A percentile compares a stretch with the other conserved stretches of the same genome.
Conservation (phyloP, 352 stramenopile genomes). For the Elongisporangium undulatum region DNA sequence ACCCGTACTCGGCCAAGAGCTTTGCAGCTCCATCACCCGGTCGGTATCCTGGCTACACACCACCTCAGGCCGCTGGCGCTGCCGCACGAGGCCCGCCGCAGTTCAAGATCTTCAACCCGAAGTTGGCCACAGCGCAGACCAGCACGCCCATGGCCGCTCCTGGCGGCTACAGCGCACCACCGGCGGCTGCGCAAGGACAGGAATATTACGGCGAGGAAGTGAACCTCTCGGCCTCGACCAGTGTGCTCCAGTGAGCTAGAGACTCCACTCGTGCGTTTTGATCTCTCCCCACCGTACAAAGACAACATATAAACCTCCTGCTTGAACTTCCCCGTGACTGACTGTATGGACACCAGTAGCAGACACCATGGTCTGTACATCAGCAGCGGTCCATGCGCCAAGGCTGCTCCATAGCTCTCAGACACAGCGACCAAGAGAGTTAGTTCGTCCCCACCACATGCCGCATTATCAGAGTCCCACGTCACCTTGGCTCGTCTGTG, state of each 20-base stretch:
- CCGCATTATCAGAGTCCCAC: background rate
- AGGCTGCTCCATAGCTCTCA: background rate
- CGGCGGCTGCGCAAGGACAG: conserved; percentile 13
- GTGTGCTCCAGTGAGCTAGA: conserved; percentile 58
- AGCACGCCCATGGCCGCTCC: conserved; percentile 6
- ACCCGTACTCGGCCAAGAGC: conserved; percentile 53
- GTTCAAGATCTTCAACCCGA: conserved; percentile 89
- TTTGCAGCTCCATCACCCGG: conserved; percentile 24
- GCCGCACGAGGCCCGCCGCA: conserved; percentile 40
- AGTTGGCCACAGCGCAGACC: conserved; percentile 32
- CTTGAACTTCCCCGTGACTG: background rate
- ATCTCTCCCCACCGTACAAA: too few species aligned
- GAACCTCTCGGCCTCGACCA: conserved; percentile 68
- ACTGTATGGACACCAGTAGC: background rate
- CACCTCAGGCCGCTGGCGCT: conserved; percentile 3
- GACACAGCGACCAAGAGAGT: background rate
- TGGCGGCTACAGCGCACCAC: conserved; percentile 22
- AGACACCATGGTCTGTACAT: background rate
- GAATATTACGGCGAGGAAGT: conserved; percentile 43
- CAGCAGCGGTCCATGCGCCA: background rate
- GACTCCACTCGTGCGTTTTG: background rate
- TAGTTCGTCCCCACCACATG: too few species aligned
- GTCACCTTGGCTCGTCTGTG: background rate
- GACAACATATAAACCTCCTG: background rate
- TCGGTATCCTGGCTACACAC: conserved; percentile 18